Conservation (phyloP, 306 rosid genomes). For the Rubus parviflorus region DNA sequence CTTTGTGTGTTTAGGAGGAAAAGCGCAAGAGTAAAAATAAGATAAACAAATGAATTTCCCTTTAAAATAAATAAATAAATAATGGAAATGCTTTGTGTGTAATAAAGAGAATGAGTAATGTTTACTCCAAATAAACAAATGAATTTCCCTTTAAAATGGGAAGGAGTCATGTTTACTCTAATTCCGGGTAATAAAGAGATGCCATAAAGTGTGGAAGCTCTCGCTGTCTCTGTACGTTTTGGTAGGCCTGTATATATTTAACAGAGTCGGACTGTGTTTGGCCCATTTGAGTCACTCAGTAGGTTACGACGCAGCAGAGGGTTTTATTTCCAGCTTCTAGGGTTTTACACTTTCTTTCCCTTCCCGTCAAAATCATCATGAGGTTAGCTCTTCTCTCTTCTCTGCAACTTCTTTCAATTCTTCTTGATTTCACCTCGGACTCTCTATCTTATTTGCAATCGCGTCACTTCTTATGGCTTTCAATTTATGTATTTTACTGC, state of each 20-base stretch:
- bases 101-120: too few relatives aligned
- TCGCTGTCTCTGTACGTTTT: too few relatives aligned
- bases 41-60: too few relatives aligned
- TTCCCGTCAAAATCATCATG: background rate
- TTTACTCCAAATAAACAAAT: background rate
- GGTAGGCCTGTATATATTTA: too few relatives aligned
- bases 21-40: too few relatives aligned
- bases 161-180: background rate
- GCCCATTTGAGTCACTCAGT: background rate
- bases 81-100: too few relatives aligned
- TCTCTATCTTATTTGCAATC: background rate
- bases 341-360: slow-evolving; percentile 13
- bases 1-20: too few relatives aligned
- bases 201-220: too few relatives aligned
- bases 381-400: slow-evolving; percentile 3
- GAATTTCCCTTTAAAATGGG: background rate
- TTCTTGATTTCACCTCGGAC: background rate
- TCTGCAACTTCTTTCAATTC: background rate
- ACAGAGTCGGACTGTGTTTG: background rate
- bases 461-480: background rate
- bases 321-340: slow-evolving; percentile 9
- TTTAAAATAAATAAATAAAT: too few relatives aligned
- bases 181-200: background rate
- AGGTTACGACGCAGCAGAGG: slow-evolving; percentile 4
- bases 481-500: background rate